These are phyloP conservation scores for Chlorophyllum brunneum DNA, from an alignment of 768 basidiomycete genomes.

Conservation along the genomic window DNA sequence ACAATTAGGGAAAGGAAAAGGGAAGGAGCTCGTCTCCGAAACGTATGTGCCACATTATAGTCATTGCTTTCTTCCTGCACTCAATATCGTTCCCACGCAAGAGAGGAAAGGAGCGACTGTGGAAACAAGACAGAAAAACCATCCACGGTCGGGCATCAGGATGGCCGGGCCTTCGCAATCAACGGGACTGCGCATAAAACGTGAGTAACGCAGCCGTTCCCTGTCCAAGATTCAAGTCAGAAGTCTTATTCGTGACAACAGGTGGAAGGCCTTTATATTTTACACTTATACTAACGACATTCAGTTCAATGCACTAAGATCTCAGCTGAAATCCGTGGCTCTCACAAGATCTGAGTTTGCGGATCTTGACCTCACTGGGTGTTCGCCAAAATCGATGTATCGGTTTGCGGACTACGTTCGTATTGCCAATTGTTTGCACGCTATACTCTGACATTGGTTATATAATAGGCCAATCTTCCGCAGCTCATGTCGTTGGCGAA, in stretches of 20 bases:
- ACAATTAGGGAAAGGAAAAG: background rate
- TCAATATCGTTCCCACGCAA: background rate
- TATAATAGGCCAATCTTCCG: background rate
- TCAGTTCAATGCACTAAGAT: slow-evolving; percentile 5
- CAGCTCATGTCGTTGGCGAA: slow-evolving; percentile 1
- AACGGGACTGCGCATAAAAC: slow-evolving; percentile 3
- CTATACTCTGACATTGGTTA: background rate
- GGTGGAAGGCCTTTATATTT: slow-evolving; percentile 12
- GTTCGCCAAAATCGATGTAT: slow-evolving; percentile 37
- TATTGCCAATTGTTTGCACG: background rate
- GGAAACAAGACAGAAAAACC: background rate
- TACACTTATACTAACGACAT: slow-evolving; percentile 11
- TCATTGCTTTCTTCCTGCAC: background rate
- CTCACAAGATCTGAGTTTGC: background rate
- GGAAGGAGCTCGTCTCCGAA: background rate
- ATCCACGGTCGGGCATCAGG: background rate
- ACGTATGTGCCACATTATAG: background rate
- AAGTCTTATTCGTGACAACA: background rate
- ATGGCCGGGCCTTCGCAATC: slow-evolving; percentile 2
- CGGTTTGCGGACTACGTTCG: slow-evolving; percentile 22
- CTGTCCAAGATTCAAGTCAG: background rate
- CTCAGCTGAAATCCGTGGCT: background rate
- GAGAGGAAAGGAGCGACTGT: background rate
- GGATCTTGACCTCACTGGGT: slow-evolving; percentile 1
- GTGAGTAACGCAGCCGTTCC: background rate